Evolutionary conservation across 2,329 filamentous ascomycete species (phyloP).

Genomic region (Claviceps maximensis): DNA sequence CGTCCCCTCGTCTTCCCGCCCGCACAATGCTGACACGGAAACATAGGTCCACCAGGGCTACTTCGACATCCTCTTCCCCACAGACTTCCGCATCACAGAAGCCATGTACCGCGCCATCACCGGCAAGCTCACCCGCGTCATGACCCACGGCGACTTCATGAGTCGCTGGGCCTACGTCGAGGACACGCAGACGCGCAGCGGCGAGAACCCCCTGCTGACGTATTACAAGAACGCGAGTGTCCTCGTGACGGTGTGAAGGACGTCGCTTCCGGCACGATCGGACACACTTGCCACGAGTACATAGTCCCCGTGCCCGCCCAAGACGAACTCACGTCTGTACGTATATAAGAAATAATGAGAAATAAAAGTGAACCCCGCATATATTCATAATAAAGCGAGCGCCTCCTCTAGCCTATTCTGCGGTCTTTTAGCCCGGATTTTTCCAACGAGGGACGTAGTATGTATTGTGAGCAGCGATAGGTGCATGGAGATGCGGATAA

Average conservation of each 20-base stretch:
- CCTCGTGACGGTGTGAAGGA: conserved; percentile 64
- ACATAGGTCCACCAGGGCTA: conserved; percentile 86
- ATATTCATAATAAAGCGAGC: too few species aligned
- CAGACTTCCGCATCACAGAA: conserved; percentile 83
- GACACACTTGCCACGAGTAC: too few species aligned
- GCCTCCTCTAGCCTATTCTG: too few species aligned
- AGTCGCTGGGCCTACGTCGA: conserved; percentile 78
- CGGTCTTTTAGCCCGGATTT: too few species aligned
- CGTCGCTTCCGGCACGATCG: background rate
- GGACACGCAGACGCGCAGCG: conserved; percentile 76
- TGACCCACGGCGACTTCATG: conserved; percentile 85
- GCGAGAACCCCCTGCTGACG: conserved; percentile 81
- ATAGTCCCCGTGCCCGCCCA: too few species aligned
- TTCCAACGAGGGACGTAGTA: too few species aligned
- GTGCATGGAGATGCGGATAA: too few species aligned
- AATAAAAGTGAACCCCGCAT: too few species aligned
- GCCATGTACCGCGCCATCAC: conserved; percentile 87
- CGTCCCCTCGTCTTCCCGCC: background rate
- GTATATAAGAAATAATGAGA: too few species aligned
- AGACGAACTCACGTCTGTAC: too few species aligned
- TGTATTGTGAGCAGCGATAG: too few species aligned
- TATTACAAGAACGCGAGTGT: conserved; percentile 97
- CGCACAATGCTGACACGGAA: background rate
- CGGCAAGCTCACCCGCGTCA: conserved; percentile 75
- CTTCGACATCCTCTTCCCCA: conserved; percentile 97